phyloP scores from a whole-genome alignment of 768 basidiomycete species.

The Jaapia argillacea region DNA sequence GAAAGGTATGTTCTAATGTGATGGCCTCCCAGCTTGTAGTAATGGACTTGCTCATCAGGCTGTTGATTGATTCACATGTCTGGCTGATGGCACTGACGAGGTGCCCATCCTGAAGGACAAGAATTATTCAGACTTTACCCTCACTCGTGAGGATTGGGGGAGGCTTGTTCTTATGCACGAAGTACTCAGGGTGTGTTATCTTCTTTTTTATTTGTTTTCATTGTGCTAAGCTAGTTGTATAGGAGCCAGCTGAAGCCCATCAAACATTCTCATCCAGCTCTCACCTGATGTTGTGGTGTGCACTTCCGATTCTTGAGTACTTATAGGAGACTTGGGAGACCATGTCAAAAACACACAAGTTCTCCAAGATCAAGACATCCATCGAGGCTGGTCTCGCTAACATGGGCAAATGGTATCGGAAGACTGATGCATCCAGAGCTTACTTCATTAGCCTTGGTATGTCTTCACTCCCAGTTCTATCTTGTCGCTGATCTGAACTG shows the following conservation, averaged over 20 bases:
- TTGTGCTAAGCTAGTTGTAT: not conserved
- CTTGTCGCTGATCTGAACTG: not conserved
- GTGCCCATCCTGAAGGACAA: not conserved
- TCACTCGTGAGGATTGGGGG: not conserved
- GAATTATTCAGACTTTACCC: not conserved
- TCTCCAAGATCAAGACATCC: not conserved
- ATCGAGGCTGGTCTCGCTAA: not conserved
- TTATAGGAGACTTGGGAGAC: not conserved
- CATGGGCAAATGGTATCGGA: not conserved
- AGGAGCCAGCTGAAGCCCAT: conserved; percentile 1
- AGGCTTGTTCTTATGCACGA: not conserved
- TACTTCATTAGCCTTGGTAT: not conserved
- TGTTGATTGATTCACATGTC: not conserved
- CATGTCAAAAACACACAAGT: not conserved
- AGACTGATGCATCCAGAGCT: not conserved
- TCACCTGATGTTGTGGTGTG: not conserved
- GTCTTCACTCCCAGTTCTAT: not conserved
- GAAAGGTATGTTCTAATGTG: too few species aligned
- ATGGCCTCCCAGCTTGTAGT: too few species aligned
- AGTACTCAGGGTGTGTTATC: not conserved
- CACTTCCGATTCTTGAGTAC: conserved; percentile 1
- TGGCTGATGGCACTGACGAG: not conserved
- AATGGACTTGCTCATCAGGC: too few species aligned
- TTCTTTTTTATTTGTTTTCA: too few species aligned
- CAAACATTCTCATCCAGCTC: conserved; percentile 1